Evolutionary conservation across 331 rosid species (phyloP).

Genomic region (Cydonia oblonga): DNA sequence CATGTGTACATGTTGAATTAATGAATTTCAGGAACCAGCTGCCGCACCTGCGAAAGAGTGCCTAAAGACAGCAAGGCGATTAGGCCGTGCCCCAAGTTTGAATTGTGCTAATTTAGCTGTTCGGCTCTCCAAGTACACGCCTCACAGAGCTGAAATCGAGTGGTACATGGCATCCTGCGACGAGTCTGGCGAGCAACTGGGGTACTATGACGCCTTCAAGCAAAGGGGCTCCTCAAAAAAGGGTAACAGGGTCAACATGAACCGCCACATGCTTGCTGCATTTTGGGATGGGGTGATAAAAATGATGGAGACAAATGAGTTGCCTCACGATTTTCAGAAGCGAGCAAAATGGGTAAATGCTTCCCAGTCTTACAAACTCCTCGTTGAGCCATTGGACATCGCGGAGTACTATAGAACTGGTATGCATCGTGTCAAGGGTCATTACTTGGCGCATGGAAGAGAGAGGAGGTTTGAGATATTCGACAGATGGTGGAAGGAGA

Average conservation of each 20-base stretch:
- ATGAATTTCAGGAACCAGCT: conserved; percentile 40
- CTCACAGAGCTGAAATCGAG: conserved; percentile 73
- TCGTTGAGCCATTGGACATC: conserved; percentile 85
- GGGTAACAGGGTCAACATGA: conserved; percentile 39
- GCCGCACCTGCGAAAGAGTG: conserved; percentile 41
- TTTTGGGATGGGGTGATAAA: conserved; percentile 56
- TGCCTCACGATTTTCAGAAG: conserved; percentile 46
- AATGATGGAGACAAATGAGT: conserved; percentile 37
- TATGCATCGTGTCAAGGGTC: conserved; percentile 42
- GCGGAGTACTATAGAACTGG: conserved; percentile 58
- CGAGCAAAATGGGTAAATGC: conserved; percentile 45
- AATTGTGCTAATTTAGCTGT: conserved; percentile 53
- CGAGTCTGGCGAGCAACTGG: conserved; percentile 39
- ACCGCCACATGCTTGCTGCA: conserved; percentile 47
- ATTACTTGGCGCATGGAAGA: conserved; percentile 58
- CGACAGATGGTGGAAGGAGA: conserved; percentile 70
- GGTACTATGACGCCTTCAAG: conserved; percentile 82
- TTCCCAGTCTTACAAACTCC: conserved; percentile 50
- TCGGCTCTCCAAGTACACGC: conserved; percentile 41
- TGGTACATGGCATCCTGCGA: conserved; percentile 67
- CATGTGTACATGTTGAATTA: neutral
- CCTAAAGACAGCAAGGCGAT: conserved; percentile 50
- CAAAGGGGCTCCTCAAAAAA: conserved; percentile 31
- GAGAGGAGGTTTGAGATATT: conserved; percentile 52
- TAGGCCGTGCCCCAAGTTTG: conserved; percentile 48